These are phyloP conservation scores for Forsythia suspensa DNA, from an alignment of 257 asterid species.

Conservation along the genomic window DNA sequence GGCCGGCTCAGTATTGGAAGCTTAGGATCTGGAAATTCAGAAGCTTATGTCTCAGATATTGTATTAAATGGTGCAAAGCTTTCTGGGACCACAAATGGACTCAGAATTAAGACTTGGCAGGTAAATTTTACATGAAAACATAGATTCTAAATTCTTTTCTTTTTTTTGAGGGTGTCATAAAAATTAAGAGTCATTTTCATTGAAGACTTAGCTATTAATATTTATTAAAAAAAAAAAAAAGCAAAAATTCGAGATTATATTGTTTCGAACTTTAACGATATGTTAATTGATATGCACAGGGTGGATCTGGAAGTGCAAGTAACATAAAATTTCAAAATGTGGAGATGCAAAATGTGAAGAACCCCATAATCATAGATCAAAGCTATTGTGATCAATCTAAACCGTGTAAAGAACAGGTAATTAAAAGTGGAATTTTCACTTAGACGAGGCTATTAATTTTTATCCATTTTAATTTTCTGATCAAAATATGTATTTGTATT, in stretches of 20 bases:
- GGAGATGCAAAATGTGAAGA: slow-evolving; percentile 57
- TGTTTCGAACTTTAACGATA: no score
- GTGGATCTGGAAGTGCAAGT: slow-evolving; percentile 84
- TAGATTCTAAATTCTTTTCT: no score
- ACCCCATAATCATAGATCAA: slow-evolving; percentile 83
- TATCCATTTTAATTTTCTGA: background rate
- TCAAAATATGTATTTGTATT: background rate
- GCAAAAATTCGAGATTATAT: no score
- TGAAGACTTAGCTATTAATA: no score
- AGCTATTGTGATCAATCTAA: slow-evolving; percentile 61
- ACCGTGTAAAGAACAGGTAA: slow-evolving; percentile 58
- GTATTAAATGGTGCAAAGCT: slow-evolving; percentile 62
- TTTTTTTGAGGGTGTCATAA: no score
- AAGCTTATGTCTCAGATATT: slow-evolving; percentile 66
- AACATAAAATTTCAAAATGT: slow-evolving; percentile 68
- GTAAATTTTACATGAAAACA: slow-evolving; percentile 26
- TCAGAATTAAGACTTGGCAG: slow-evolving; percentile 92
- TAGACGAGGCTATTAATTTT: no score
- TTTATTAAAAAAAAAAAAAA: no score
- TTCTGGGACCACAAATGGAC: slow-evolving; percentile 69
- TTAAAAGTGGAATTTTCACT: background rate
- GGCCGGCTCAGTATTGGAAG: slow-evolving; percentile 45
- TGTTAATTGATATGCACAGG: slow-evolving; percentile 33
- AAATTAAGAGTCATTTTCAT: no score
- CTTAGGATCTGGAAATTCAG: slow-evolving; percentile 63